Evolutionary conservation across 192 early-diverging fungal genomes (phyloP).

Genomic region (Oehlia diaphana): DNA sequence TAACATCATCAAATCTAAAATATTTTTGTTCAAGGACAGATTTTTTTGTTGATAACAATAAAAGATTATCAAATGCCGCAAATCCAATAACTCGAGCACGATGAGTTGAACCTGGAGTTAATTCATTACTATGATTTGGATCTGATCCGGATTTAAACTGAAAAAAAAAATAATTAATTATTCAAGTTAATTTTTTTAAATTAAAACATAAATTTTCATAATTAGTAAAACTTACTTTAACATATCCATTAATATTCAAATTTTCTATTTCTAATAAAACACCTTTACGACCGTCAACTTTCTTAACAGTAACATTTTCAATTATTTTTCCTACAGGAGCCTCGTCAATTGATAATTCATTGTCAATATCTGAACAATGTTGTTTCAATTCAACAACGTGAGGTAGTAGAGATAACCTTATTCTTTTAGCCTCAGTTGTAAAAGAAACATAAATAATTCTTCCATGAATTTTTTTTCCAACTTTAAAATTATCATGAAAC

Average conservation of each 20-base stretch:
- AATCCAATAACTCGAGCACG: constrained; percentile 78
- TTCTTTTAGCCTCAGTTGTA: constrained; percentile 60
- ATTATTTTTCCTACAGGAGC: constrained; percentile 74
- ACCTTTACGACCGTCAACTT: constrained; percentile 63
- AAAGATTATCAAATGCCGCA: constrained; percentile 71
- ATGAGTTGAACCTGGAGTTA: constrained; percentile 68
- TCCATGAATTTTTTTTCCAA: constrained; percentile 61
- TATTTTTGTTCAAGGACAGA: constrained; percentile 69
- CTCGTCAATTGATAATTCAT: constrained; percentile 34
- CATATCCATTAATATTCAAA: constrained; percentile 53
- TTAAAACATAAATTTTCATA: neutral
- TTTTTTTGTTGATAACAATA: constrained; percentile 72
- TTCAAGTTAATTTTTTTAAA: no score
- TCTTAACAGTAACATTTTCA: constrained; percentile 61
- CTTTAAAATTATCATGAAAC: constrained; percentile 55
- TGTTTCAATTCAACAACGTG: constrained; percentile 55
- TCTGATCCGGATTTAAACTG: neutral
- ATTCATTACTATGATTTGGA: constrained; percentile 53
- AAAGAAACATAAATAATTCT: constrained; percentile 79
- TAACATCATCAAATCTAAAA: constrained; percentile 67
- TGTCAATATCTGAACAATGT: constrained; percentile 14
- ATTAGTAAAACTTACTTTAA: constrained; percentile 30
- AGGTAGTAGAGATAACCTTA: constrained; percentile 56
- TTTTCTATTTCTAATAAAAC: constrained; percentile 59
- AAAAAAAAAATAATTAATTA: neutral